Conservation (phyloP, 2,329 filamentous ascomycete genomes). For the Macrophomina pseudophaseolina region DNA sequence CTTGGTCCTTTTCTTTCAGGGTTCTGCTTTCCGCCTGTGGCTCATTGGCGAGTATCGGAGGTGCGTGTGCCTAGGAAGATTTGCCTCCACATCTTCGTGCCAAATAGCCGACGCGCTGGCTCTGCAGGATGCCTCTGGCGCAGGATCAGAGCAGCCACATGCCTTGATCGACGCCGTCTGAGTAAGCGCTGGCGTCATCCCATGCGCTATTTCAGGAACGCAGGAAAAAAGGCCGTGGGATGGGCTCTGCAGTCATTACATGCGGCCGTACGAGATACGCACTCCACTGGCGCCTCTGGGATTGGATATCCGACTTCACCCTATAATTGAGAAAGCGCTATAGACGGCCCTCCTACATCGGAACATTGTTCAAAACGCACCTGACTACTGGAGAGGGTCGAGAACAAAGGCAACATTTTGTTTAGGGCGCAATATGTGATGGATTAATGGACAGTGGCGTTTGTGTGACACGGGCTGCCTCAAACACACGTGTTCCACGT, state of each 20-base stretch:
- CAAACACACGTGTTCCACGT: conserved; percentile 20
- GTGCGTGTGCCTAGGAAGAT: background rate
- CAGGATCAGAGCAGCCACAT: background rate
- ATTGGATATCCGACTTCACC: background rate
- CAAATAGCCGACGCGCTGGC: background rate
- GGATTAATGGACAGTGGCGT: background rate
- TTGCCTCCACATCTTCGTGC: background rate
- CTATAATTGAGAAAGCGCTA: background rate
- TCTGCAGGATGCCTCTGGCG: background rate
- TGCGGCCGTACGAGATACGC: background rate
- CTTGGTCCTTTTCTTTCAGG: background rate
- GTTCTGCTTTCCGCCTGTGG: background rate
- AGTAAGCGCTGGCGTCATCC: conserved; percentile 7
- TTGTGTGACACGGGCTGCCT: conserved; percentile 18
- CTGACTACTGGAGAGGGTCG: background rate
- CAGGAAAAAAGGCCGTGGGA: background rate
- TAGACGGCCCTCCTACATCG: background rate
- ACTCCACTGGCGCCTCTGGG: background rate
- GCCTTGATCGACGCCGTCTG: background rate
- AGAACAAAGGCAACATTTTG: background rate
- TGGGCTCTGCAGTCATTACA: background rate
- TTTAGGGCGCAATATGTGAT: conserved; percentile 17
- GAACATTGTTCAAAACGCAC: conserved; percentile 7
- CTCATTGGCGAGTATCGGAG: background rate
- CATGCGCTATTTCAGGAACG: conserved; percentile 1